Percentiles rank a stretch among this genome's conserved stretches.
These are phyloP conservation scores for Penicillium coffeae DNA, from an alignment of 495 filamentous ascomycete genomes.

Conservation along the genomic window DNA sequence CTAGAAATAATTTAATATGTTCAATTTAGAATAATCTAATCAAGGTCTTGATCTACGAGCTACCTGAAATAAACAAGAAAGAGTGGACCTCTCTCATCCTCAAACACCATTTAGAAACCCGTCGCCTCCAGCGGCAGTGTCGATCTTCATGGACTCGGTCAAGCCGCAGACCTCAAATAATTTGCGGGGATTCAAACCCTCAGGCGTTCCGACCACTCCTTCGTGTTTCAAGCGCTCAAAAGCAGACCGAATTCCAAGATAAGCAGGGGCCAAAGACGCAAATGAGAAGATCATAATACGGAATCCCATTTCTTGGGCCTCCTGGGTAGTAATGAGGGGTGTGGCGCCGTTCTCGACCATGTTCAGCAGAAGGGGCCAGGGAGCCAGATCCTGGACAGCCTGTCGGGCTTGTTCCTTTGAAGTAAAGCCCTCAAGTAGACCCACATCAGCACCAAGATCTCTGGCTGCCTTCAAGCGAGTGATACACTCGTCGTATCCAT, in stretches of 20 bases:
- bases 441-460: slow-evolving; percentile 58
- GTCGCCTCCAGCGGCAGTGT: slow-evolving; percentile 51
- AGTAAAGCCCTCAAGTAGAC: slow-evolving; percentile 61
- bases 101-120: slow-evolving; percentile 42
- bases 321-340: slow-evolving; percentile 52
- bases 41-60: too few relatives aligned
- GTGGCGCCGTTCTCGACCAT: slow-evolving; percentile 60
- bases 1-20: too few relatives aligned
- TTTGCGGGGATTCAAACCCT: slow-evolving; percentile 42
- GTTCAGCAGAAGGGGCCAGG: slow-evolving; percentile 60
- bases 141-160: slow-evolving; percentile 53
- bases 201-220: slow-evolving; percentile 45
- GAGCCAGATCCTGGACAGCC: slow-evolving; percentile 51
- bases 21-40: too few relatives aligned
- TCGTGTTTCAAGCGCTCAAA: slow-evolving; percentile 44
- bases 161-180: slow-evolving; percentile 59
- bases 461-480: slow-evolving; percentile 51
- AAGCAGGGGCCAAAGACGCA: slow-evolving; percentile 48
- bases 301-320: slow-evolving; percentile 60
- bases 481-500: slow-evolving; percentile 61
- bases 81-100: neutral
- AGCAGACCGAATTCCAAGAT: slow-evolving; percentile 45
- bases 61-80: neutral
- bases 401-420: slow-evolving; percentile 49
- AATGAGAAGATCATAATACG: slow-evolving; percentile 60